These are phyloP conservation scores for Polygonum maritimum DNA, from an alignment of 148 eudicot genomes.

Conservation along the genomic window DNA sequence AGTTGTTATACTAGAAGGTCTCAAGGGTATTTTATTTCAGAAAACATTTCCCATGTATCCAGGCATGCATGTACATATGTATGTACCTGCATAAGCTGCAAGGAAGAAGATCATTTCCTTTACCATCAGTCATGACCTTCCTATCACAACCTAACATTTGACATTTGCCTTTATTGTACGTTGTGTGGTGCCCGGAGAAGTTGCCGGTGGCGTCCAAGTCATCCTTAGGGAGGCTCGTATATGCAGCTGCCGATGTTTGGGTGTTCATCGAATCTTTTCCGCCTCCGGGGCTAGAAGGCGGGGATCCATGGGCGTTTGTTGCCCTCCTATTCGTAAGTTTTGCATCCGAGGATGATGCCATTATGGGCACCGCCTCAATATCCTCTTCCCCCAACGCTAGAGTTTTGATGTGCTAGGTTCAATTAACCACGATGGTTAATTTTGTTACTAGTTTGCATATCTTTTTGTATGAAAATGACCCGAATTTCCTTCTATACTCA, in stretches of 20 bases:
- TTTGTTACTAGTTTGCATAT: not conserved
- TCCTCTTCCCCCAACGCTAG: not conserved
- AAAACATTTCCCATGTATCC: not conserved
- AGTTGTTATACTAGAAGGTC: not conserved
- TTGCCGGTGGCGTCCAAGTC: constrained; percentile 65
- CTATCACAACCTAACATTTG: constrained; percentile 82
- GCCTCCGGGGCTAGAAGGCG: no score
- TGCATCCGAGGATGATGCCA: not conserved
- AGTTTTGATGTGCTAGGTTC: not conserved
- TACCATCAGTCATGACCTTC: constrained; percentile 57
- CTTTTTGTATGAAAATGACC: not conserved
- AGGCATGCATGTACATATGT: not conserved
- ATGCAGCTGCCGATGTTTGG: constrained; percentile 65
- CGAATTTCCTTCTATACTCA: not conserved
- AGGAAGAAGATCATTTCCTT: constrained; percentile 60
- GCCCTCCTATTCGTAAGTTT: not conserved
- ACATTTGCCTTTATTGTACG: constrained; percentile 73
- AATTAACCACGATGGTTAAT: not conserved
- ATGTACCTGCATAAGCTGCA: constrained; percentile 60
- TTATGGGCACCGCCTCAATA: constrained; percentile 17
- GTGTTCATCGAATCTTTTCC: constrained; percentile 19
- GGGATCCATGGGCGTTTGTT: not conserved
- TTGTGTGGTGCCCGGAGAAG: constrained; percentile 44
- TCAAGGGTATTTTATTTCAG: no score
- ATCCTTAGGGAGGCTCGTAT: constrained; percentile 64